A percentile compares a stretch with the other conserved stretches of the same genome.
Evolutionary conservation across 148 eudicot genomes (phyloP).

Genomic region (Chenopodium formosanum): DNA sequence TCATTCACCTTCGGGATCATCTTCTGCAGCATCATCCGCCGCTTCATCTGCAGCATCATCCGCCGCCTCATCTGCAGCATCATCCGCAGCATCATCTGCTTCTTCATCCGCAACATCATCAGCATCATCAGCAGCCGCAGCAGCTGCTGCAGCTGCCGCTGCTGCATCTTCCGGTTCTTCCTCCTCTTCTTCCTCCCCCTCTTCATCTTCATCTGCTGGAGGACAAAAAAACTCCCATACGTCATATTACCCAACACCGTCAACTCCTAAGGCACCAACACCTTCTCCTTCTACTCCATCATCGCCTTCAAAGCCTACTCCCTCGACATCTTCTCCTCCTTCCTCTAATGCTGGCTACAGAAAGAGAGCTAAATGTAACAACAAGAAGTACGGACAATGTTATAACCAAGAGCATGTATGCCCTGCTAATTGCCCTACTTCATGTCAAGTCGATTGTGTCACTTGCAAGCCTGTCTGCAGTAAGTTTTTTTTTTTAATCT

Average conservation of each 20-base stretch:
- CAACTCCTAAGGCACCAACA: background rate
- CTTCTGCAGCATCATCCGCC: background rate
- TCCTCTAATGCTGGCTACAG: slow-evolving; percentile 24
- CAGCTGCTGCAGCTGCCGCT: slow-evolving; percentile 7
- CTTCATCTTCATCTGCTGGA: slow-evolving; percentile 13
- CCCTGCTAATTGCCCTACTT: slow-evolving; percentile 35
- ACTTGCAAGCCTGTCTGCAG: slow-evolving; percentile 44
- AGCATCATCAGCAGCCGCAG: background rate
- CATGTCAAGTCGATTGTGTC: slow-evolving; percentile 39
- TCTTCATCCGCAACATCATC: background rate
- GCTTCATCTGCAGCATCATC: slow-evolving; percentile 1
- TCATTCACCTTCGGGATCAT: background rate
- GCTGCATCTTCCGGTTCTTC: slow-evolving; percentile 3
- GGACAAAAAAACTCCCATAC: background rate
- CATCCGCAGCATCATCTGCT: background rate
- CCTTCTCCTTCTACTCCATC: slow-evolving; percentile 16
- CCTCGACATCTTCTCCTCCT: slow-evolving; percentile 16
- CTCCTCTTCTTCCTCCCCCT: slow-evolving; percentile 15
- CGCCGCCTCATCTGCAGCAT: background rate
- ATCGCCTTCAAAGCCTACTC: slow-evolving; percentile 5
- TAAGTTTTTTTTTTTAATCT: slow-evolving; percentile 12
- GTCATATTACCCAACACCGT: slow-evolving; percentile 11
- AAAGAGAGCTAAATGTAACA: slow-evolving; percentile 37
- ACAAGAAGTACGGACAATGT: slow-evolving; percentile 27
- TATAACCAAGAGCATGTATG: slow-evolving; percentile 35